Percentiles rank a stretch among this genome's conserved stretches.
phyloP scores from a whole-genome alignment of 1,284 basidiomycete genomes.

The Volvariella volvacea region DNA sequence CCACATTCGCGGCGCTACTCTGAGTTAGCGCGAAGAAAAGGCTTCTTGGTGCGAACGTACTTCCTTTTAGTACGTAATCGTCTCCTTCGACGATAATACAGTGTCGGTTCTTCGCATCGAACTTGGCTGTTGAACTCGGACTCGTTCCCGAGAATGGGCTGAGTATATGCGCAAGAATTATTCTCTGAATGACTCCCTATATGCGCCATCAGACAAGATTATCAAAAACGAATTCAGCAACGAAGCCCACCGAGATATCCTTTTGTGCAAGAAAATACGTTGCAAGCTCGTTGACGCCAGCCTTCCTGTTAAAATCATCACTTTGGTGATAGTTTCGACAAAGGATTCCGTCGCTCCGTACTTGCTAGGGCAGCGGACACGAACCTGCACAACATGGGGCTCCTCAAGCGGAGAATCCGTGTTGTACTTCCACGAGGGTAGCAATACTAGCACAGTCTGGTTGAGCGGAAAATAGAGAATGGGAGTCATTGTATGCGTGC shows the following conservation, averaged over 20 bases:
- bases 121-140: neutral
- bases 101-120: no score
- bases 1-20: neutral
- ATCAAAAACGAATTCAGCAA: neutral
- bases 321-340: no score
- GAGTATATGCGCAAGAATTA: constrained; percentile 1
- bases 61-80: neutral
- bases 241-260: neutral
- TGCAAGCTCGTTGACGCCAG: no score
- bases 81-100: neutral
- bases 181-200: neutral
- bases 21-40: neutral
- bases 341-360: no score
- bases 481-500: neutral
- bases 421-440: neutral
- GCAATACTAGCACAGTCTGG: neutral
- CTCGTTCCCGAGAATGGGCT: neutral
- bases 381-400: neutral
- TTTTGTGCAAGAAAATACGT: neutral
- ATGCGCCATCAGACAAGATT: neutral
- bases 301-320: no score
- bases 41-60: neutral
- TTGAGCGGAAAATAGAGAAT: neutral
- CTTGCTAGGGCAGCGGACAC: neutral
- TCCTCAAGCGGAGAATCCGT: neutral